Base-by-base conservation (phyloP, 2,329 filamentous ascomycete genomes). In the Ophiostoma piceae region DNA sequence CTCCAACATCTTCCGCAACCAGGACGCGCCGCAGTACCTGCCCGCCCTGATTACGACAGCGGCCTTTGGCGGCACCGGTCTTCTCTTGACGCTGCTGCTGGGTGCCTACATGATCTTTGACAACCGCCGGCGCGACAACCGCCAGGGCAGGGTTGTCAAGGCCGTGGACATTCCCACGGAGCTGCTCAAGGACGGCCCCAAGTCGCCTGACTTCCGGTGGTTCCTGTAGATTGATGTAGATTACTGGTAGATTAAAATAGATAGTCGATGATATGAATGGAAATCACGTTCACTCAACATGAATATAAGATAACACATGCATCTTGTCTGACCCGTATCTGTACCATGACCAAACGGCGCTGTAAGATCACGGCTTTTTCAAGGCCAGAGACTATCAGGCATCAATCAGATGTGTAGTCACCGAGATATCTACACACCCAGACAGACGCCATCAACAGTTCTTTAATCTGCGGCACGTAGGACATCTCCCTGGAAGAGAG, bases 41-140 rank as follows among this genome's bases (percentile, higher is more conserved):
- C 88, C 88, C 0, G 89, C 89, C 0, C 77, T 91, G 66, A 89
- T 85, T 3, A 87, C 87, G 60, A 89, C 85, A 2, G 87, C 87
- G 0, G 83, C 82, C 2, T 90, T 89, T 79, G 89, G 89, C 0
- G 89, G 83, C 0, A 79, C 79, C 0, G 89, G 89, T 0, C 82
- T 84, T 32, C 71, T 85, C 1, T 76, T 88, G 68, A 85, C 88
- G 0, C 78, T 83, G 3, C 71, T 79, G n/a, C 76, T 91, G 66
- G 89, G 88, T 0, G 68, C 79, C 0, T 92, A 84, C 74, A 92
- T 91, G 89, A 79, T 85, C 57, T 76, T 83, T 43, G 89, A 92
- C 75, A 92, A 92, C 75, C 81, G 79, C 75, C 81, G 85, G 66
- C 82, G 89, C 66, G 84, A 92, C 74, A 77, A 78, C 19, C 80